Evolutionary conservation across 495 filamentous ascomycete species (phyloP), one percentile per base, ranked within the genome.

Genomic region (Amphirosellinia nigrospora): DNA sequence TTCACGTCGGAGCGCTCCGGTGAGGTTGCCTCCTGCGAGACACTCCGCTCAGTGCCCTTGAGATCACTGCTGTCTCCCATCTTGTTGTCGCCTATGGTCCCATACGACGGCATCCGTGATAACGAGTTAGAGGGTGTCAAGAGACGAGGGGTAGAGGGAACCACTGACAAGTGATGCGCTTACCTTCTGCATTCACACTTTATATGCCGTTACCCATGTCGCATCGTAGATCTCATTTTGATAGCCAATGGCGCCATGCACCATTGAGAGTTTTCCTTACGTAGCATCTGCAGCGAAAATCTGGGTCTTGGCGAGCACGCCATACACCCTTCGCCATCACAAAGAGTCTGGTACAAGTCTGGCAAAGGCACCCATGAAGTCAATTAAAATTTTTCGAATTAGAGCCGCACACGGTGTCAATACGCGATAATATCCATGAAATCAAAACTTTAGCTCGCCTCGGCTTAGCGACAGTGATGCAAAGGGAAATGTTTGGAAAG

Each of bases 1-100:
- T 21, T 72, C 1, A 48, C 73, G 23, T 77, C 75, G 19, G 69
- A 64, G 32, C 70, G 71, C 13, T 64, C 32, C 16, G 66, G 66
- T 52, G 58, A 34, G 19, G 38, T 58, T 16, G 70, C 32, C 26
- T 72, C 74, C 16, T 66, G 66, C 0, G 74, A 72, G 50, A 71
- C 70, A 26, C 32, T 72, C 32, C 62, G 69, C 62, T 52, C 52
- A 7, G 69, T 15, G 19, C 48, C 52, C 21, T 66, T 60, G 41
- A 70, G 23, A 48, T 70, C 60, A 38, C 26, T 64, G 23, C 48
- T 58, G 10, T 10, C 36, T 7, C 48, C 48, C 59, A 60, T 69
- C 45, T 32, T 60, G 39, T 60, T 56, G 30, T 60, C 65, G 28
- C 38, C 21, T 48, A 61, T 62, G 56, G 58, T 69, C 58, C 58